Conservation (phyloP, 805 yeast genomes). For the Wickerhamomyces bisporus region DNA sequence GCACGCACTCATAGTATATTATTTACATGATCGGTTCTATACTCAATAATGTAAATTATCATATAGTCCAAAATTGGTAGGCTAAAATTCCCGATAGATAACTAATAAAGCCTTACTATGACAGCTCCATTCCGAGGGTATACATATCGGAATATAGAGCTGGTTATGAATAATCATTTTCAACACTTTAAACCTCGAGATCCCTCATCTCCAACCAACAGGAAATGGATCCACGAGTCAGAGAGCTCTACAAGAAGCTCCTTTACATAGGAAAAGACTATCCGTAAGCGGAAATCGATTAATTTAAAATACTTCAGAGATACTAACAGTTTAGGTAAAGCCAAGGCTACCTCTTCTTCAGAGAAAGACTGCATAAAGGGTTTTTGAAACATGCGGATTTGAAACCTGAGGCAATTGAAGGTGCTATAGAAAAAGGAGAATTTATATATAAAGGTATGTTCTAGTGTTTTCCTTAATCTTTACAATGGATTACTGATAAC, state of each 20-base stretch:
- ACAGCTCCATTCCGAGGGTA: no score
- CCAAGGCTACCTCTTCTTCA: not conserved
- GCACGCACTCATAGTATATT: no score
- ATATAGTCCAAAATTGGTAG: no score
- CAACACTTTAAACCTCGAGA: no score
- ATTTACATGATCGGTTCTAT: no score
- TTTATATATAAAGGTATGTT: constrained; percentile 1
- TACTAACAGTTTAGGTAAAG: not conserved
- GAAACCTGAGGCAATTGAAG: not conserved
- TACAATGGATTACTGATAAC: not conserved
- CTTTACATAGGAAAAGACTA: not conserved
- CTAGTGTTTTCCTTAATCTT: not conserved
- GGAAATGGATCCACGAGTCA: constrained; percentile 1
- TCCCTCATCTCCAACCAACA: not conserved
- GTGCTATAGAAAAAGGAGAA: constrained; percentile 1
- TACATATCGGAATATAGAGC: no score
- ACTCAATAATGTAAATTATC: no score
- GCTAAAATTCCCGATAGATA: no score
- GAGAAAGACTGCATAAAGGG: constrained; percentile 1
- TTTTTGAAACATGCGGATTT: not conserved
- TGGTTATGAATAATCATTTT: no score
- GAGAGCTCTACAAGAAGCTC: not conserved
- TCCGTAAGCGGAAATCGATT: not conserved
- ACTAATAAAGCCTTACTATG: no score
- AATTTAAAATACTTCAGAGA: no score